phyloP scores from a whole-genome alignment of 2,329 filamentous ascomycete species.

The Endocalyx cinctus region DNA sequence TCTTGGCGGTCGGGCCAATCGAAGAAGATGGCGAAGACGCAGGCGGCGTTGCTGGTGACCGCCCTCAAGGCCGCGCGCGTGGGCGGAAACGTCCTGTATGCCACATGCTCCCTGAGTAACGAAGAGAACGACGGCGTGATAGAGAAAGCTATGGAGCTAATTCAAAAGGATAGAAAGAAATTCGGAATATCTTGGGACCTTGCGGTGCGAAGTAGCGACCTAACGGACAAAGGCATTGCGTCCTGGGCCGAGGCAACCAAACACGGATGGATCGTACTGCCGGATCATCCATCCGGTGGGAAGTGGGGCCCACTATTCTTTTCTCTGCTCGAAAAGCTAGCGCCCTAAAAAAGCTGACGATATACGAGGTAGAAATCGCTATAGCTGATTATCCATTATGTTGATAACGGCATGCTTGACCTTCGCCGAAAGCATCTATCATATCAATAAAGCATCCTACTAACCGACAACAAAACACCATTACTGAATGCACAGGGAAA shows the following conservation, averaged over 20 bases:
- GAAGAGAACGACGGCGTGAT: slow-evolving; percentile 37
- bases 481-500: too few species aligned
- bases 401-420: too few species aligned
- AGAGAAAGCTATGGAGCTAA: slow-evolving; percentile 26
- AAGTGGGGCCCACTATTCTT: slow-evolving; percentile 38
- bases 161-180: slow-evolving; percentile 33
- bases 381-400: too few species aligned
- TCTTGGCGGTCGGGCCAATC: slow-evolving; percentile 31
- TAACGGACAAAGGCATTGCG: slow-evolving; percentile 12
- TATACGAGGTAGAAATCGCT: too few species aligned
- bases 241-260: slow-evolving; percentile 27
- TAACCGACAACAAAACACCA: too few species aligned
- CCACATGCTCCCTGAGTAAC: slow-evolving; percentile 34
- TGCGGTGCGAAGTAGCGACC: slow-evolving; percentile 22
- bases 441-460: too few species aligned
- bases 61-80: slow-evolving; percentile 28
- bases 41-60: slow-evolving; percentile 30
- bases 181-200: slow-evolving; percentile 24
- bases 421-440: too few species aligned
- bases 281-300: slow-evolving; percentile 29
- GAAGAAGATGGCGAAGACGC: slow-evolving; percentile 29
- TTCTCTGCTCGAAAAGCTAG: slow-evolving; percentile 29
- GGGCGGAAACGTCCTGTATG: slow-evolving; percentile 34
- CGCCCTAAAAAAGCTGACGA: too few species aligned
- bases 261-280: slow-evolving; percentile 34